Evolutionary conservation across 1,139 yeast genomes (phyloP).

Genomic region (Geotrichum phurueaensis): DNA sequence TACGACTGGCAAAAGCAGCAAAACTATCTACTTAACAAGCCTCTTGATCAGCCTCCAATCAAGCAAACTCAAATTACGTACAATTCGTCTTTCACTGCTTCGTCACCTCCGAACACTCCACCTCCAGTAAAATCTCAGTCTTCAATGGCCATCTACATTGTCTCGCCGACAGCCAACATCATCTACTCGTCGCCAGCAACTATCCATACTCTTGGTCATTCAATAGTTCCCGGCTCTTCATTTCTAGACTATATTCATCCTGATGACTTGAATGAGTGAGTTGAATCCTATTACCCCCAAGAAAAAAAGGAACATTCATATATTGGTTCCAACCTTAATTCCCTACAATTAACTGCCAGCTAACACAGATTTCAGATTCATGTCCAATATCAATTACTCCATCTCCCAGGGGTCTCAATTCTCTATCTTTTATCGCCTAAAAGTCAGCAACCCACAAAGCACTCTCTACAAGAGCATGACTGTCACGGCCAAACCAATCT

Average conservation of each 20-base stretch:
- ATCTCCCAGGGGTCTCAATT: not conserved
- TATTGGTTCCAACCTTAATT: not conserved
- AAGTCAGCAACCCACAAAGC: not conserved
- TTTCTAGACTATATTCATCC: slow-evolving; percentile 4
- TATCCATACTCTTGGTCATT: not conserved
- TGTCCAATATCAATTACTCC: not conserved
- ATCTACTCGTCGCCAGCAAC: slow-evolving; percentile 1
- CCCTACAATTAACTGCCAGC: not conserved
- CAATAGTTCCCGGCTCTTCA: not conserved
- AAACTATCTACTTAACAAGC: not conserved
- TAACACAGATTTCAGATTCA: slow-evolving; percentile 1
- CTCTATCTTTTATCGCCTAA: not conserved
- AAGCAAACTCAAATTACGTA: not conserved
- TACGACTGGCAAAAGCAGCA: not conserved
- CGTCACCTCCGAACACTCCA: not conserved
- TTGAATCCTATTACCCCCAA: not conserved
- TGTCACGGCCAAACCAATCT: slow-evolving; percentile 3
- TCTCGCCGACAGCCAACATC: slow-evolving; percentile 1
- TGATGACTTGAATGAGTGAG: slow-evolving; percentile 1
- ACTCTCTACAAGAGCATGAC: not conserved
- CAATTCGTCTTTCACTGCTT: not conserved
- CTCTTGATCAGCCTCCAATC: not conserved
- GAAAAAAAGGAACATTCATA: no score
- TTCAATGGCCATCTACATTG: not conserved
- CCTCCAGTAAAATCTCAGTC: not conserved